Conservation (phyloP, 305 asterid genomes). For the Fraxinus platypoda region DNA sequence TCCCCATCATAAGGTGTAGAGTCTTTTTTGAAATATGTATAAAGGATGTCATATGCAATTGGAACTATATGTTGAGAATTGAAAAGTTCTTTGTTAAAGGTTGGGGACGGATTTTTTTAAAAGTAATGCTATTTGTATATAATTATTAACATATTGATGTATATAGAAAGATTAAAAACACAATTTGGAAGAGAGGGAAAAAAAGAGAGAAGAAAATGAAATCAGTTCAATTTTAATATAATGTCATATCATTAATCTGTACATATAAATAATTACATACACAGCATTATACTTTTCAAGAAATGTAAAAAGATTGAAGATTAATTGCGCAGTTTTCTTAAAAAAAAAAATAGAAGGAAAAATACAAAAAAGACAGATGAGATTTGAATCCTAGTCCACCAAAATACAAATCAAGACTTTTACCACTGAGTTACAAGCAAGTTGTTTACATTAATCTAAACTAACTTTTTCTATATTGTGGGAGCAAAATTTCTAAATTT, state of each 20-base stretch:
- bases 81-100: neutral
- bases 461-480: neutral
- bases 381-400: neutral
- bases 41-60: neutral
- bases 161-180: too few relatives aligned
- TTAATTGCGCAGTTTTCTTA: neutral
- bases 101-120: neutral
- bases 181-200: too few relatives aligned
- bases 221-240: too few relatives aligned
- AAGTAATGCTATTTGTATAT: too few relatives aligned
- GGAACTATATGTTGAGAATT: neutral
- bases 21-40: neutral
- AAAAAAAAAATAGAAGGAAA: too few relatives aligned
- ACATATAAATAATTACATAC: too few relatives aligned
- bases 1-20: neutral
- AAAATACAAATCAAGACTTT: neutral
- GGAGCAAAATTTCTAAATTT: neutral
- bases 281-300: too few relatives aligned
- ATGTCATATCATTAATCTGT: too few relatives aligned
- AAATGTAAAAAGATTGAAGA: neutral
- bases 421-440: neutral
- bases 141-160: too few relatives aligned
- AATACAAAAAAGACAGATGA: neutral
- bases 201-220: too few relatives aligned
- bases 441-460: neutral